Base-by-base conservation (phyloP, 1,284 basidiomycete species). In the Malassezia slooffiae region DNA sequence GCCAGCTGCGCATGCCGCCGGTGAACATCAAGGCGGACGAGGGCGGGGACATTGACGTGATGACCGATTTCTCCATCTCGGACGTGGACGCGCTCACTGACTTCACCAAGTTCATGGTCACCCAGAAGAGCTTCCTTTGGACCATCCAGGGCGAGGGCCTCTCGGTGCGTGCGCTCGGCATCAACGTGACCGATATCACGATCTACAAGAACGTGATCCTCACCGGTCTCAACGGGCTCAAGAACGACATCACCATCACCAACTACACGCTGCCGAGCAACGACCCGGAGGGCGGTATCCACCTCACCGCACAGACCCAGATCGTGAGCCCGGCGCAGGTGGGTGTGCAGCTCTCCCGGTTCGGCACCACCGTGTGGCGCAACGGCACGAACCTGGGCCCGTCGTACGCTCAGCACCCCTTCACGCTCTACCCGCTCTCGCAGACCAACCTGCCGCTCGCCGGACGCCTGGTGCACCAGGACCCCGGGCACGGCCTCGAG, bases 311-410 rank as follows among this genome's bases (percentile, higher is more conserved):
- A 10, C 72, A 79, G 38, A 76, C 81, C 1, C 76, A 74, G 13
- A 73, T 80, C 20, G 72, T 74, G 11, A 85, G 83, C 59, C 82
- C 82, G 17, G 80, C 83, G 3, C 82, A 83, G 74, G 80, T 85
- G 33, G 83, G 82, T 41, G 78, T 85, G 10, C 71, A 78, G 50
- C 72, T 84, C 10, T 77, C 75, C 43, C 75, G 75, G 4, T 75
- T 85, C 47, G 76, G 75, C 6, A 82, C 83, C 68, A 73, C 76
- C 43, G 78, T 78, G 10, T 79, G 74, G 52, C 74, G 76, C 40
- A 74, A 75, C 34, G 70, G 73, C 27, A 73, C 75, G 20, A 72
- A 76, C 61, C 76, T 85, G 43, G 83, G 80, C 3, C 76, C 79
- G 3, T 78, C 79, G 6, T 62, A 75, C 2, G 77, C 79, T 0